Evolutionary conservation across 1,139 yeast genomes (phyloP), one percentile per base, ranked within the genome.

Genomic region (Suhomyces atakaporum): DNA sequence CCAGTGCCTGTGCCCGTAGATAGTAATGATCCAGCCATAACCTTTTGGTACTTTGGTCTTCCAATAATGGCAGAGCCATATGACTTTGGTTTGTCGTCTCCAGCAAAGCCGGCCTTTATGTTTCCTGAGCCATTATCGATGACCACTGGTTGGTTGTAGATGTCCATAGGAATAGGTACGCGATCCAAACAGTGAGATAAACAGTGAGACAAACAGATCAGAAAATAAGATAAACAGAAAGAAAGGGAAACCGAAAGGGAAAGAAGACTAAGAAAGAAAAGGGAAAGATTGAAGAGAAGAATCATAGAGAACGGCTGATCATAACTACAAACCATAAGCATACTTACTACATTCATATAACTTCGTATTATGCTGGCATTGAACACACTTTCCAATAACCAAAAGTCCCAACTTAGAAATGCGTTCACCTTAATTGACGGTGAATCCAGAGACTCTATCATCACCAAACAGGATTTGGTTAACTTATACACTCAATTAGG

Each of bases 101-200:
- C 97, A 1, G 97, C 95, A 62, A 90, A 86, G 1, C 97, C 97
- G 1, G 95, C 89, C 56, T 88, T 85, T 39, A 89, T 69, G 33
- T 77, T 75, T 2, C 96, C 95, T 4, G 96, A 83, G n/a, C 97
- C 97, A 66, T 87, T 88, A 60, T 90, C 97, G 23, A 90, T 72
- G 25, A 90, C 96, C 31, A 90, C 79, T 2, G 97, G 96, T 61
- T 90, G 97, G 60, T 89, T 90, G 43, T 70, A 71, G 29, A 71
- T 57, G 18, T 43, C 46, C 45, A 41, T 39, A 28, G 31, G 19
- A 13, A 10, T 2, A 25, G 6, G 21, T 15, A 13, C 20, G 3
- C 8, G 12, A 18, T 8, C 23, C 3, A 27, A 7, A 5, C 14
- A 16, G 14, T 3, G 8, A 7, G 22, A 15, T 22, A n/a, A n/a